A percentile compares a stretch with the other conserved stretches of the same genome.
Conservation (phyloP, 306 rosid genomes). For the Fragaria nilgerrensis region DNA sequence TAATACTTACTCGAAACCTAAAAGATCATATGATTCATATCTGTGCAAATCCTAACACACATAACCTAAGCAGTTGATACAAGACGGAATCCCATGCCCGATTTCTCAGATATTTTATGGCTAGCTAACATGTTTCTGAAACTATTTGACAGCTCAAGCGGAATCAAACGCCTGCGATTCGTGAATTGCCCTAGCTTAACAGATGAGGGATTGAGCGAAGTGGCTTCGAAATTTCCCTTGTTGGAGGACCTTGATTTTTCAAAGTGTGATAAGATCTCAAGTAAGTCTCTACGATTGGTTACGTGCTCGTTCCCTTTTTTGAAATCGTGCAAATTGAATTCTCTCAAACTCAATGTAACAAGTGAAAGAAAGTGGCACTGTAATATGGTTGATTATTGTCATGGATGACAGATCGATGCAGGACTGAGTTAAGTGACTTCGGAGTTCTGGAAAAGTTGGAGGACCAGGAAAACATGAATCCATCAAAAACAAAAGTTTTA, state of each 20-base stretch:
- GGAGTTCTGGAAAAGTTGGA: neutral
- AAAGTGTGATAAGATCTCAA: neutral
- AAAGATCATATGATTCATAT: too few relatives aligned
- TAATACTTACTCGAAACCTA: neutral
- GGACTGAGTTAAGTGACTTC: neutral
- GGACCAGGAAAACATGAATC: neutral
- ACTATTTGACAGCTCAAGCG: neutral
- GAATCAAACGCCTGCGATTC: neutral
- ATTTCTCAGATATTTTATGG: neutral
- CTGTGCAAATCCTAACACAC: neutral
- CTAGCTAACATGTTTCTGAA: neutral
- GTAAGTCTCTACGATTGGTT: neutral
- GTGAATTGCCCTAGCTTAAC: neutral
- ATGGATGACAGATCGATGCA: neutral
- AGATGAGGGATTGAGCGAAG: neutral
- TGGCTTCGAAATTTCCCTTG: neutral
- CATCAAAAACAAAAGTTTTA: neutral
- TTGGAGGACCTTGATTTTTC: constrained; percentile 3
- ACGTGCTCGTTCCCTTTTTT: neutral
- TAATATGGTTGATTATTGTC: constrained; percentile 31
- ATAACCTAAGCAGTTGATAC: neutral
- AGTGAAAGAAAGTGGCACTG: constrained; percentile 32
- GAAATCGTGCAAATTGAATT: neutral
- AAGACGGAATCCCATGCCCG: too few relatives aligned
- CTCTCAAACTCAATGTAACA: constrained; percentile 21